A percentile compares a stretch with the other conserved stretches of the same genome.
Conservation (phyloP, 495 filamentous ascomycete genomes). For the Penicillium maclennaniae region DNA sequence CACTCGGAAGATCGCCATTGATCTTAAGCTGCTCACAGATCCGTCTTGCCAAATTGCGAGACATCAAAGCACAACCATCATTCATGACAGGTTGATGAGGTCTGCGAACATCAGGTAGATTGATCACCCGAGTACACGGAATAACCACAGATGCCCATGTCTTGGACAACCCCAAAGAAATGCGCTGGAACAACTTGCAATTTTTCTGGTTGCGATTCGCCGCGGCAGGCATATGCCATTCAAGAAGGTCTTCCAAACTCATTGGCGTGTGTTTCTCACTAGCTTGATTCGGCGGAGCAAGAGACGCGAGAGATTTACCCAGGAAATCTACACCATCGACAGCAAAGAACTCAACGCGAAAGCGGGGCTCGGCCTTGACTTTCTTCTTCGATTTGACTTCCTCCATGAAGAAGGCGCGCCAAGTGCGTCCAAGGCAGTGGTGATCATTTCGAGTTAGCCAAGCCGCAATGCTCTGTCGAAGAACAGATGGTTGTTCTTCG, state of each 20-base stretch:
- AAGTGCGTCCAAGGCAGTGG: slow-evolving; percentile 39
- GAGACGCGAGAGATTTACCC: slow-evolving; percentile 1
- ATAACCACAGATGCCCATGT: slow-evolving; percentile 49
- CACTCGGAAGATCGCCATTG: slow-evolving; percentile 57
- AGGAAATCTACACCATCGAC: slow-evolving; percentile 44
- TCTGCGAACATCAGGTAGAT: slow-evolving; percentile 23
- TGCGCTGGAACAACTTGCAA: slow-evolving; percentile 52
- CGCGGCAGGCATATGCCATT: slow-evolving; percentile 47
- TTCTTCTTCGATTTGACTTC: slow-evolving; percentile 37
- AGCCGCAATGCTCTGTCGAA: slow-evolving; percentile 33
- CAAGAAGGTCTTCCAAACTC: slow-evolving; percentile 40
- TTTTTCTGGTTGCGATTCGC: slow-evolving; percentile 41
- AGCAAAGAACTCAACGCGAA: slow-evolving; percentile 53
- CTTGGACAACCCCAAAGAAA: slow-evolving; percentile 41
- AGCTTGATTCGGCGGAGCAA: slow-evolving; percentile 20
- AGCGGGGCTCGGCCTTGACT: slow-evolving; percentile 23
- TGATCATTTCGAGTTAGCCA: slow-evolving; percentile 45
- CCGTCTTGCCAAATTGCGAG: slow-evolving; percentile 54
- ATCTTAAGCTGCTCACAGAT: slow-evolving; percentile 59
- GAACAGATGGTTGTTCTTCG: slow-evolving; percentile 18
- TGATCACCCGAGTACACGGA: slow-evolving; percentile 37
- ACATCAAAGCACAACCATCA: slow-evolving; percentile 75
- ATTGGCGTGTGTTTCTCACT: slow-evolving; percentile 33
- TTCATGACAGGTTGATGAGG: slow-evolving; percentile 61
- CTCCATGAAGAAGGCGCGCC: slow-evolving; percentile 48